Evolutionary conservation across 164 flowering plant species (phyloP), one percentile per base, ranked within the genome.

Genomic region (Nymphaea colorata): DNA sequence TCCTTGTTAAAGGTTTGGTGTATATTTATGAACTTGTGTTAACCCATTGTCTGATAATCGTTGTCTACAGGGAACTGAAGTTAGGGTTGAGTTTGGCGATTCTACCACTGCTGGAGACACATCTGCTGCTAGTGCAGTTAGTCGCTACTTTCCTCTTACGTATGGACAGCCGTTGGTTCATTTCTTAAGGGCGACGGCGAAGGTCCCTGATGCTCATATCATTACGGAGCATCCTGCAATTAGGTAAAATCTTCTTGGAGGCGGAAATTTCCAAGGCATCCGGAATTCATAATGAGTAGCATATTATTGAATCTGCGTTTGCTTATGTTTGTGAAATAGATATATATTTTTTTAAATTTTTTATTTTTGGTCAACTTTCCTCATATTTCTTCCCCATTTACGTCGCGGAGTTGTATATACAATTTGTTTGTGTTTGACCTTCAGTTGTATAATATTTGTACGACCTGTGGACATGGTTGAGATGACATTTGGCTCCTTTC

Each of bases 121-220:
- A 5, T 67, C 88, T 44, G 96, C 82, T 76, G 83, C 83, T 55
- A 83, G 78, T 57, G 68, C 81, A 76, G 84, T 94, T 1, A 75
- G 83, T 69, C 81, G 88, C 57, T 75, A 75, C 43, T 92, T 85
- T 72, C 96, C 98, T 3, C 87, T 81, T 77, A 91, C 96, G 47
- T 92, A 83, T 75, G 96, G 97, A 61, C 99, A 91, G 79, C 99
- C 93, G 10, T 72, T 94, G 84, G 98, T 81, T 71, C 99, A 94
- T 76, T 94, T 94, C 74, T 78, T 90, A 2, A 79, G 97, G 74
- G 87, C 84, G 64, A 88, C 83, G 67, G 87, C 96, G 2, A 74
- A 83, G 74, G 90, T 88, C 53, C 86, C 92, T 70, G 93, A 85
- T 79, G 96, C 98, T 71, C 88, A 88, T 70, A 83, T 91, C 61